Evolutionary conservation across 2,329 filamentous ascomycete genomes (phyloP).

Genomic region (Xylaria sp.): DNA sequence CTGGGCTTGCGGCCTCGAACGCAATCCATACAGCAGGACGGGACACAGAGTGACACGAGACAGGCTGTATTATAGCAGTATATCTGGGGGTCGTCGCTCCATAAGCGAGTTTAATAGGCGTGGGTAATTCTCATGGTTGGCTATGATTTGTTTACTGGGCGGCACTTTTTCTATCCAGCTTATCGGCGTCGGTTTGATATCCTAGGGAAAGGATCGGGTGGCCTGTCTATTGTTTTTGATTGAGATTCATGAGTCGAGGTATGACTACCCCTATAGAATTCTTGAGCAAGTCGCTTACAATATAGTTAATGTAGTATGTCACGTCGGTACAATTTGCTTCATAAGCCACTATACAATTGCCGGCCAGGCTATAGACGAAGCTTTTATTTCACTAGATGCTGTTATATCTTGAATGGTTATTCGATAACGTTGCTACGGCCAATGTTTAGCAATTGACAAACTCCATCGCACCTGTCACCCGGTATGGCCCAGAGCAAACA

Average conservation of each 20-base stretch:
- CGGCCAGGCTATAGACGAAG: background rate
- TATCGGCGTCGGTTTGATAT: conserved; percentile 19
- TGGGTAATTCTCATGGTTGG: background rate
- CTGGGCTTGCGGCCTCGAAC: conserved; percentile 19
- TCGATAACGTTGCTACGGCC: background rate
- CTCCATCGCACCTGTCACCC: too few relatives aligned
- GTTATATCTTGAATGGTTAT: background rate
- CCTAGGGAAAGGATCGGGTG: background rate
- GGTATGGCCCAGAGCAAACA: background rate
- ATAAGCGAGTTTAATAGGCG: background rate
- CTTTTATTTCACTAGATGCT: background rate
- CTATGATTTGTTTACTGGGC: background rate
- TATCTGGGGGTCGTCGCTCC: background rate
- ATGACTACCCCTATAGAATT: background rate
- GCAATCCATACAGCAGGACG: background rate
- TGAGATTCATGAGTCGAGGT: background rate
- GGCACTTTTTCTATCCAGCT: background rate
- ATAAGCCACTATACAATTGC: background rate
- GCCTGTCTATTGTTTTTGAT: background rate
- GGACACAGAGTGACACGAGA: background rate
- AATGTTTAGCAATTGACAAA: too few relatives aligned
- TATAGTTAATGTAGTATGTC: background rate
- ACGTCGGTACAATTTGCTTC: background rate
- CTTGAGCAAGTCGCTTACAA: background rate
- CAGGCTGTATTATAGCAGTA: background rate